Evolutionary conservation across 257 asterid genomes (phyloP).

Genomic region (Solanum lycopersicoides): DNA sequence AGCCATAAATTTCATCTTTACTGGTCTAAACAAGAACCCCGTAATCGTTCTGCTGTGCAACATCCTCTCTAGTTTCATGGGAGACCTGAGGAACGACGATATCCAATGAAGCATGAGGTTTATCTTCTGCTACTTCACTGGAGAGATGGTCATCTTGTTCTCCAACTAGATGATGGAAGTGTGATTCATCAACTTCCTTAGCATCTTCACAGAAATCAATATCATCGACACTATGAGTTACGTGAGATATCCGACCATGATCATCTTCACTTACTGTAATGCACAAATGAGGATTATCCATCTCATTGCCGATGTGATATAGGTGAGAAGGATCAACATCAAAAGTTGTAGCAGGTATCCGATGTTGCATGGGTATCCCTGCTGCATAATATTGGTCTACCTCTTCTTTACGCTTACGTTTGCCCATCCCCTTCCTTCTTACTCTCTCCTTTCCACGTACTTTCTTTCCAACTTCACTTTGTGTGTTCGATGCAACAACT

Average conservation of each 20-base stretch:
- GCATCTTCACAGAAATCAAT: conserved; percentile 15
- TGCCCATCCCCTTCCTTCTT: conserved; percentile 60
- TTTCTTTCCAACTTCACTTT: conserved; percentile 41
- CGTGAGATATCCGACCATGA: conserved; percentile 6
- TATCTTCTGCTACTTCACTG: conserved; percentile 30
- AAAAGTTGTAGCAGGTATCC: conserved; percentile 19
- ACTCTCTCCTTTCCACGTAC: conserved; percentile 77
- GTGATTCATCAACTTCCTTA: conserved; percentile 25
- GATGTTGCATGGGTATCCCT: conserved; percentile 22
- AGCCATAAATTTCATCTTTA: not conserved
- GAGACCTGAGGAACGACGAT: conserved; percentile 32
- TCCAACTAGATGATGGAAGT: conserved; percentile 25
- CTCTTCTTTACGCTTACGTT: conserved; percentile 76
- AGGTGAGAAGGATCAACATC: conserved; percentile 21
- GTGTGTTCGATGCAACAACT: conserved; percentile 25
- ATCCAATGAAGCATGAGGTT: conserved; percentile 21
- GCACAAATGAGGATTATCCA: conserved; percentile 20
- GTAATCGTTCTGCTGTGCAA: conserved; percentile 33
- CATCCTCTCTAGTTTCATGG: conserved; percentile 46
- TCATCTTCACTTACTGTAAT: conserved; percentile 13
- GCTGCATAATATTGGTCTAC: conserved; percentile 34
- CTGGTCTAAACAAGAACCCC: conserved; percentile 22
- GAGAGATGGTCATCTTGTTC: conserved; percentile 44
- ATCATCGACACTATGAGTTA: conserved; percentile 22
- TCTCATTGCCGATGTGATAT: conserved; percentile 27